Base-by-base conservation (phyloP, 176 grass and related monocot genomes). In the Elymus sibiricus region DNA sequence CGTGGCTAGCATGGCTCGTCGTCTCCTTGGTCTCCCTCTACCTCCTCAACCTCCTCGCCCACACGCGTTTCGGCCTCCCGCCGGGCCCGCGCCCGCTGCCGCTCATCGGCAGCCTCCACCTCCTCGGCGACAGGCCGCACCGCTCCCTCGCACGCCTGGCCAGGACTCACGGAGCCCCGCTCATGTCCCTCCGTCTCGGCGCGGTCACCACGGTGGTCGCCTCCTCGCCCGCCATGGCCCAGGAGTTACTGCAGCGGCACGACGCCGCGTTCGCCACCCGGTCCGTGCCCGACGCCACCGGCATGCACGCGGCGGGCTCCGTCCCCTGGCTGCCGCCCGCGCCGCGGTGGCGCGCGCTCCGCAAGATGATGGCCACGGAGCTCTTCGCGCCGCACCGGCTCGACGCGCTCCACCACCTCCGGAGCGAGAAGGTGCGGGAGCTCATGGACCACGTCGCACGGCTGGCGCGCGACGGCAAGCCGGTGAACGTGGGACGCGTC, bases 151-250 rank as follows among this genome's bases (percentile, higher is more conserved):
- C 82, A 2, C 13, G 44, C 44, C 87, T 89, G 14, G 69, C 82
- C 14, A 75, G 42, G 58, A 67, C 1, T 25, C 34, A 89, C 6
- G 69, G 46, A 14, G 49, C 49, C 49, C 76, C 76, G 22, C 82
- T 89, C 35, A 66, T 89, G 82, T 89, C 82, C 9, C 67, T 89
- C 82, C 77, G 82, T 4, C n/a, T 84, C 2, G 87, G 87, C 68
- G 0, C 68, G 25, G 87, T 89, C 24, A 89, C 58, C 82, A 80
- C 87, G 6, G 76, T 85, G 43, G 59, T 85, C 9, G 76, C 49
- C 32, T 80, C 87, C 13, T 89, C 87, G 1, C 44, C 87, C 0
- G 68, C 53, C 4, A 4, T 46, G 8, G 82, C 82, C 60, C 82
- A 82, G 2, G 87, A 89, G 25, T 4, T 89, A 82, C 21, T 89